These are phyloP conservation scores for Millerozyma miso DNA, from an alignment of 805 yeast species.

Conservation along the genomic window DNA sequence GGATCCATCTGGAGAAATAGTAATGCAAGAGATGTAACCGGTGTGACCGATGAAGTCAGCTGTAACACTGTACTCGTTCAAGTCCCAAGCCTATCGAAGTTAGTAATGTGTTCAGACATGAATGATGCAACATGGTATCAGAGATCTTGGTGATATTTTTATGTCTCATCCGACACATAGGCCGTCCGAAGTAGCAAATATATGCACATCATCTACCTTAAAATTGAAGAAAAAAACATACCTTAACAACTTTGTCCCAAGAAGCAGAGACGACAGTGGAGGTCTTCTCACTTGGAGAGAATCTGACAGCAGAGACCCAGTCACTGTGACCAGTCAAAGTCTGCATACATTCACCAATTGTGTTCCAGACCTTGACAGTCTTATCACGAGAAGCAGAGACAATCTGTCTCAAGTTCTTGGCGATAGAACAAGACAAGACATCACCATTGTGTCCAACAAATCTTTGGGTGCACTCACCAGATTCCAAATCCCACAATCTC, in stretches of 20 bases:
- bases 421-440: constrained; percentile 94
- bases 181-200: constrained; percentile 99
- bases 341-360: constrained; percentile 94
- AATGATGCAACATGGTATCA: constrained; percentile 44
- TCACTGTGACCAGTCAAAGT: constrained; percentile 94
- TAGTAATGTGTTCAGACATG: constrained; percentile 33
- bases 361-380: constrained; percentile 99
- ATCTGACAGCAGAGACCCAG: constrained; percentile 98
- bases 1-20: constrained; percentile 99
- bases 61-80: constrained; percentile 73
- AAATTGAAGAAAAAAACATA: constrained; percentile 49
- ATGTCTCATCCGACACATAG: constrained; percentile 87
- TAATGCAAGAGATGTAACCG: constrained; percentile 95
- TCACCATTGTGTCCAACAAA: constrained; percentile 98
- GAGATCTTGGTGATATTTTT: constrained; percentile 97
- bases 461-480: constrained; percentile 91
- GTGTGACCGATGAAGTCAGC: constrained; percentile 99
- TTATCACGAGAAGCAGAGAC: constrained; percentile 99
- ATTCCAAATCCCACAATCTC: constrained; percentile 95
- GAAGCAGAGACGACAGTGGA: constrained; percentile 93
- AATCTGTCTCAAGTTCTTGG: constrained; percentile 94
- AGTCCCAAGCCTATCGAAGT: constrained; percentile 86
- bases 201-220: constrained; percentile 61
- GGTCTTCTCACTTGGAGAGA: constrained; percentile 78
- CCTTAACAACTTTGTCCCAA: constrained; percentile 98